Conservation (phyloP, 257 asterid genomes). For the Mitragyna speciosa region DNA sequence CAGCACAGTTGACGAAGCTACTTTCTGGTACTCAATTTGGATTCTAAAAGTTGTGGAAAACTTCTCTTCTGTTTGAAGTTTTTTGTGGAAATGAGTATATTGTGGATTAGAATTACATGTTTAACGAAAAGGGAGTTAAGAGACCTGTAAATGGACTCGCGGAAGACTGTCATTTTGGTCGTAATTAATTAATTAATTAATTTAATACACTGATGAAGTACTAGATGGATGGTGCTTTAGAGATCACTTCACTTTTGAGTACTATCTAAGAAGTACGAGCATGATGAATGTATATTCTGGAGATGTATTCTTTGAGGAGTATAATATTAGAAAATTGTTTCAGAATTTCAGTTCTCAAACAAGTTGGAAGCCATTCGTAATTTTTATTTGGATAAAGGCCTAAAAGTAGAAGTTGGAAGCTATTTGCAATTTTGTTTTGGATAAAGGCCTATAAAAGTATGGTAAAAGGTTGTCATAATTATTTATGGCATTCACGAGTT, state of each 20-base stretch:
- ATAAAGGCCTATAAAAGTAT: neutral
- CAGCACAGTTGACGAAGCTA: conserved; percentile 97
- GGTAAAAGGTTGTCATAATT: neutral
- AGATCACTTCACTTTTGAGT: neutral
- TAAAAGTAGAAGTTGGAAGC: no score
- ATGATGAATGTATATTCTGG: neutral
- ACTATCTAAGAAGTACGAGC: neutral
- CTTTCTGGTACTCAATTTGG: conserved; percentile 69
- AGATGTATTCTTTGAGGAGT: neutral
- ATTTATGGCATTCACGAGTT: no score
- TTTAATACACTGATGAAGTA: neutral
- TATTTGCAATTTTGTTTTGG: neutral
- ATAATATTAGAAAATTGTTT: neutral
- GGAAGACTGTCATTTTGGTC: neutral
- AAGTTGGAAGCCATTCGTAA: no score
- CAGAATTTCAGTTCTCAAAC: no score
- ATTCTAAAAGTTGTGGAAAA: neutral
- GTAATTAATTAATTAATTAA: neutral
- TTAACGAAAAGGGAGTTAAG: neutral
- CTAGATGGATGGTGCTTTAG: neutral
- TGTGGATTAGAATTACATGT: no score
- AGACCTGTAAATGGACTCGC: neutral
- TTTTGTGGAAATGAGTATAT: neutral
- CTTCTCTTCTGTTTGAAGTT: neutral
- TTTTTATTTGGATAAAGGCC: neutral